These are phyloP conservation scores for Apiospora koreana DNA, from an alignment of 2,329 filamentous ascomycete species.

Conservation along the genomic window DNA sequence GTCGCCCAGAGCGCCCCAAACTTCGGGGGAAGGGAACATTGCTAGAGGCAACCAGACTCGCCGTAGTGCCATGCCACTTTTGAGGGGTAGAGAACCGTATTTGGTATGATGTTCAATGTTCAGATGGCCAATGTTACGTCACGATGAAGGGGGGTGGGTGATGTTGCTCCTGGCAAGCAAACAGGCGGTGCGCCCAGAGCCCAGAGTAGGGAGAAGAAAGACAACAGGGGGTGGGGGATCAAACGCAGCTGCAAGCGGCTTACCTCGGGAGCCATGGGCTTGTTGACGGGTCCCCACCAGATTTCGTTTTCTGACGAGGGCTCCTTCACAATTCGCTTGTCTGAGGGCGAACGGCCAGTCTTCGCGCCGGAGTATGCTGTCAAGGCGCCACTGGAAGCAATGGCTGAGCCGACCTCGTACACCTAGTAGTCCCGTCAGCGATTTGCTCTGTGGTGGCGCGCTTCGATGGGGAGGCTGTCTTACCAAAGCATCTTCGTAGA, in stretches of 20 bases:
- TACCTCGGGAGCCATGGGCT: slow-evolving; percentile 97
- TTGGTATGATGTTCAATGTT: neutral
- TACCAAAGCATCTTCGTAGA: slow-evolving; percentile 98
- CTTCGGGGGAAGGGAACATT: neutral
- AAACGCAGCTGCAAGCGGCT: slow-evolving; percentile 38
- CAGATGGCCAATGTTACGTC: neutral
- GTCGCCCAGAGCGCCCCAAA: neutral
- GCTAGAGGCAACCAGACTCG: neutral
- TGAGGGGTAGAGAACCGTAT: neutral
- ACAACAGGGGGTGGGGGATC: neutral
- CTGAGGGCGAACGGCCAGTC: slow-evolving; percentile 92
- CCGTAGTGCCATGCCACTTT: neutral
- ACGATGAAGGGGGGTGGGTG: neutral
- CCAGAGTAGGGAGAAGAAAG: neutral
- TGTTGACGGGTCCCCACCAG: slow-evolving; percentile 99
- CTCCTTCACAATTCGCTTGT: slow-evolving; percentile 98
- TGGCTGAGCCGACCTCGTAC: slow-evolving; percentile 96
- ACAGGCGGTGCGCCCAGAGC: neutral
- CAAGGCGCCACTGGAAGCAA: slow-evolving; percentile 91
- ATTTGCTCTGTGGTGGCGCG: slow-evolving; percentile 9
- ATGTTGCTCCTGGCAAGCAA: neutral
- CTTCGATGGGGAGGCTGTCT: slow-evolving; percentile 19
- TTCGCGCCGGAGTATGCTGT: slow-evolving; percentile 98
- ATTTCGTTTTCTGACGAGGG: slow-evolving; percentile 84
- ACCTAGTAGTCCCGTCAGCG: slow-evolving; percentile 36